Conservation (phyloP, 2,329 filamentous ascomycete genomes). For the Phaeomoniella chlamydospora region DNA sequence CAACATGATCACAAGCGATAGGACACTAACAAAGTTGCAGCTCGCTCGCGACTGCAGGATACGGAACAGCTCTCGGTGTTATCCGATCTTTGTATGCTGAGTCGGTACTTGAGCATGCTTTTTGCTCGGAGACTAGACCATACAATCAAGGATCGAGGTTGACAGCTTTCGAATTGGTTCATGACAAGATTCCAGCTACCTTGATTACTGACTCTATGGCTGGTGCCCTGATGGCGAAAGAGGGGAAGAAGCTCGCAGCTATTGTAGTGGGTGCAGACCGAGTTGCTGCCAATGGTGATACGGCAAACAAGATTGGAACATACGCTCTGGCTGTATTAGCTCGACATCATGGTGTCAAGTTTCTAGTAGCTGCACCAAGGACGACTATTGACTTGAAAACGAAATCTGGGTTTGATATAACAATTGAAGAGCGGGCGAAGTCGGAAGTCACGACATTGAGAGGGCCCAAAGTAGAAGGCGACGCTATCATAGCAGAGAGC, state of each 20-base stretch:
- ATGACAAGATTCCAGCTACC: conserved; percentile 80
- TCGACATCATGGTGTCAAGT: conserved; percentile 75
- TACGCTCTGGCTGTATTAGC: conserved; percentile 88
- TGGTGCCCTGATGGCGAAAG: conserved; percentile 55
- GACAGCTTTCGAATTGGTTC: conserved; percentile 92
- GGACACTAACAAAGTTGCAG: conserved; percentile 21
- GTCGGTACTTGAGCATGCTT: conserved; percentile 61
- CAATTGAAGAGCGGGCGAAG: conserved; percentile 74
- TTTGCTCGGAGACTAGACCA: conserved; percentile 90
- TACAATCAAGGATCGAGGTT: conserved; percentile 96
- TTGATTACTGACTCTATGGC: conserved; percentile 96
- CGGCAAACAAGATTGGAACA: conserved; percentile 96
- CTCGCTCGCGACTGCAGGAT: conserved; percentile 91
- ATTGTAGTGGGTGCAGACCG: conserved; percentile 92
- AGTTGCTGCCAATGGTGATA: conserved; percentile 92
- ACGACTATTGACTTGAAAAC: conserved; percentile 87
- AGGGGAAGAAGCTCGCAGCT: conserved; percentile 56
- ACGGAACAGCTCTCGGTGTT: conserved; percentile 88
- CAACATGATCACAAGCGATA: no score
- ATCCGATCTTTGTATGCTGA: conserved; percentile 65
- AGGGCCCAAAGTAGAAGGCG: conserved; percentile 56
- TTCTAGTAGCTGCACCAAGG: conserved; percentile 84
- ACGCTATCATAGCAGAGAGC: conserved; percentile 45
- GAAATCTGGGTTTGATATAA: conserved; percentile 60
- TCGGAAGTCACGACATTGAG: conserved; percentile 76